A percentile compares a stretch with the other conserved stretches of the same genome.
Conservation (phyloP, 768 basidiomycete species). For the Lactarius pseudohatsudake region DNA sequence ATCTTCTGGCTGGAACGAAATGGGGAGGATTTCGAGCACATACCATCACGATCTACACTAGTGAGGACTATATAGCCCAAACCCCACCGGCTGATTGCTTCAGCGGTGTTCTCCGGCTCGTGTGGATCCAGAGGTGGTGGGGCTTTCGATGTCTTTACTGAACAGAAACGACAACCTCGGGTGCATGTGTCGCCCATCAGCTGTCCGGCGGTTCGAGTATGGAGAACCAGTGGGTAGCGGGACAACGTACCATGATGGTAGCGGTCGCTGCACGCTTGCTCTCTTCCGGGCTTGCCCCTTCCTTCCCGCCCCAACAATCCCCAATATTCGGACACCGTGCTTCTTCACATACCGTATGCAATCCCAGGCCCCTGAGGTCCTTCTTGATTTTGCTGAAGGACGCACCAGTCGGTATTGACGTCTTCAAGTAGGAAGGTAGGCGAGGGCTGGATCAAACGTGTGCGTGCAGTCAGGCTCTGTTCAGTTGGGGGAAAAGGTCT, state of each 20-base stretch:
- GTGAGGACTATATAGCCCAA: conserved; percentile 97
- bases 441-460: conserved; percentile 58
- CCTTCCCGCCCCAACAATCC: conserved; percentile 97
- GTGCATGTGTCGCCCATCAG: conserved; percentile 99
- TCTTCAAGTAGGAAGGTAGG: conserved; percentile 85
- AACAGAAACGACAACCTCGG: conserved; percentile 95
- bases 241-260: conserved; percentile 85
- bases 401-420: conserved; percentile 83
- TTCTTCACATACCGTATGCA: conserved; percentile 98
- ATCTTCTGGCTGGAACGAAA: not conserved
- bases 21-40: conserved; percentile 31
- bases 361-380: conserved; percentile 84
- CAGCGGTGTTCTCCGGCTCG: conserved; percentile 97
- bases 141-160: conserved; percentile 87
- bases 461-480: not conserved
- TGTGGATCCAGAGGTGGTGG: conserved; percentile 93
- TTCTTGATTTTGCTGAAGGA: conserved; percentile 94
- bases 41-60: conserved; percentile 95
- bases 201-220: conserved; percentile 41
- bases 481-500: not conserved
- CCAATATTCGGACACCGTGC: conserved; percentile 99
- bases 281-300: conserved; percentile 61
- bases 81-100: conserved; percentile 97
- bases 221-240: not conserved
- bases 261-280: conserved; percentile 87